These are phyloP conservation scores for Chaetomiaceae sp. DNA, from an alignment of 2,329 filamentous ascomycete genomes.

Conservation along the genomic window DNA sequence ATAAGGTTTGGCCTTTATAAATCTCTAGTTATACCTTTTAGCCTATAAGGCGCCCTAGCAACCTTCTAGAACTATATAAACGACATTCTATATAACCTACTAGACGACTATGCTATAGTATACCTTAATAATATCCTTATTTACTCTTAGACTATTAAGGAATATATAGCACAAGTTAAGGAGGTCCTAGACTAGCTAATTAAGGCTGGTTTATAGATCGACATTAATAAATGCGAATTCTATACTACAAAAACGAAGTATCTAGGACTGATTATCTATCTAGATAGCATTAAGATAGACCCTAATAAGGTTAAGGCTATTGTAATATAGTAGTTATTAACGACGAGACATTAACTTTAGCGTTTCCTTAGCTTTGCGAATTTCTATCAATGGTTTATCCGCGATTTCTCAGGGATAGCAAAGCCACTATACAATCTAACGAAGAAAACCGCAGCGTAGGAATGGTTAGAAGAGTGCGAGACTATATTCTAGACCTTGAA, in stretches of 20 bases:
- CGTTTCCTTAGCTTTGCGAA: slow-evolving; percentile 2
- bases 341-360: background rate
- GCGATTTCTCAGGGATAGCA: background rate
- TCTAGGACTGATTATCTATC: background rate
- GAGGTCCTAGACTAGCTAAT: background rate
- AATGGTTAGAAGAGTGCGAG: background rate
- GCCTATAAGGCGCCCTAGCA: background rate
- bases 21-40: background rate
- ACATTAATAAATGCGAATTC: background rate
- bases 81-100: background rate
- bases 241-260: background rate
- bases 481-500: background rate
- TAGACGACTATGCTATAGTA: background rate
- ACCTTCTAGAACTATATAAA: background rate
- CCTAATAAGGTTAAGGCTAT: background rate
- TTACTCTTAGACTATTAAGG: background rate
- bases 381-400: slow-evolving; percentile 4
- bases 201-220: background rate
- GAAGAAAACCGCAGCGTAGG: background rate
- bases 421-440: background rate
- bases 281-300: background rate
- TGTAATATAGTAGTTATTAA: background rate
- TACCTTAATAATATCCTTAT: background rate
- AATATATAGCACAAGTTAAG: background rate
- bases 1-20: background rate